These are phyloP conservation scores for Mucor indicus DNA, from an alignment of 371 early-diverging fungal genomes.

Conservation along the genomic window DNA sequence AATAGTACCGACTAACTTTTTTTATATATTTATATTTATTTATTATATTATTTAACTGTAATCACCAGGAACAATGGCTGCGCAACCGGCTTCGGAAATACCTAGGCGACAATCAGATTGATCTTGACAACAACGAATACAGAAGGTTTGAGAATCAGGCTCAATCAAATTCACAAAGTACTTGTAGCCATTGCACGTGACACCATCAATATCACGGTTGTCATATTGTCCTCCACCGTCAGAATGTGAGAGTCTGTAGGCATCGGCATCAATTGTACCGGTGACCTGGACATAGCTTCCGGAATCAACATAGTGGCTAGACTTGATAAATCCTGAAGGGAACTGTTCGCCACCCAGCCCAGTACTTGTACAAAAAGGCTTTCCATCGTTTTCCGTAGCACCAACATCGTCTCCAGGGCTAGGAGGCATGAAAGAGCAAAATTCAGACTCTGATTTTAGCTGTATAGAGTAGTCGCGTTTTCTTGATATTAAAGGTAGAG, in stretches of 20 bases:
- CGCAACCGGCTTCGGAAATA: slow-evolving; percentile 17
- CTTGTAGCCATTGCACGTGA: slow-evolving; percentile 36
- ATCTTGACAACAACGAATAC: slow-evolving; percentile 29
- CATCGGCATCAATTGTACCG: slow-evolving; percentile 25
- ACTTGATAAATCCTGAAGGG: slow-evolving; percentile 31
- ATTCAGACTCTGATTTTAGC: slow-evolving; percentile 20
- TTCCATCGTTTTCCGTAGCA: slow-evolving; percentile 33
- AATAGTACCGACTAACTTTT: no score
- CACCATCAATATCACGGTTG: slow-evolving; percentile 15
- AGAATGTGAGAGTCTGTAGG: slow-evolving; percentile 13
- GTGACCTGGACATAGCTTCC: slow-evolving; percentile 37
- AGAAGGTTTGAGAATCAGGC: slow-evolving; percentile 32
- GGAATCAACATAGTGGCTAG: slow-evolving; percentile 22
- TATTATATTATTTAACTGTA: slow-evolving; percentile 12
- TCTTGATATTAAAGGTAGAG: slow-evolving; percentile 4
- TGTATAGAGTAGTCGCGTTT: slow-evolving; percentile 5
- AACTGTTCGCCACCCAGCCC: slow-evolving; percentile 24
- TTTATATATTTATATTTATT: no score
- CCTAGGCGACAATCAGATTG: slow-evolving; percentile 14
- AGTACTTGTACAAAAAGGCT: slow-evolving; percentile 31
- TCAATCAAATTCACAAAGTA: slow-evolving; percentile 44
- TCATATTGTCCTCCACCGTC: slow-evolving; percentile 51
- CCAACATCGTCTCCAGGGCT: slow-evolving; percentile 29
- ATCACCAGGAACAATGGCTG: slow-evolving; percentile 20
- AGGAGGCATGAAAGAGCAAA: slow-evolving; percentile 45